A percentile compares a stretch with the other conserved stretches of the same genome.
Evolutionary conservation across 768 basidiomycete genomes (phyloP).

Genomic region (Tricholoma bakamatsutake): DNA sequence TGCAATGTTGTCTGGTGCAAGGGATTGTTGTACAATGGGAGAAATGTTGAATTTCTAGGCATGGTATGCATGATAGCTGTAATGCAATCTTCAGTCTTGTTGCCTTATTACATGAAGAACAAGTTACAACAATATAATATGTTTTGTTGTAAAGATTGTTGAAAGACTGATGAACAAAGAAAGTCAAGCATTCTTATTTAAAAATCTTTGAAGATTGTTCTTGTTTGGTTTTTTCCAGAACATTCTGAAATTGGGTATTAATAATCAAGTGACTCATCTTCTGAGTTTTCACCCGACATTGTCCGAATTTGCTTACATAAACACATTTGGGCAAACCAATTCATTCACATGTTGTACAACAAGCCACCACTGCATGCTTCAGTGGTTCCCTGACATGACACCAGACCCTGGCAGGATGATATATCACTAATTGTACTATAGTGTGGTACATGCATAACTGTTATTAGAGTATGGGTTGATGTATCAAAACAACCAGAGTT

Average conservation of each 20-base stretch:
- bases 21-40: constrained; percentile 3
- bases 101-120: neutral
- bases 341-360: no score
- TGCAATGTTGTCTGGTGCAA: neutral
- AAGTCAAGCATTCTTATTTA: neutral
- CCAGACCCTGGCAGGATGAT: no score
- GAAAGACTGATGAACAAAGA: neutral
- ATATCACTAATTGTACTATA: no score
- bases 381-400: no score
- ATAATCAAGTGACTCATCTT: no score
- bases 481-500: no score
- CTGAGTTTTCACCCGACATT: no score
- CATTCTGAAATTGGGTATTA: neutral
- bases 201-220: neutral
- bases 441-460: no score
- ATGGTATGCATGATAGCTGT: neutral
- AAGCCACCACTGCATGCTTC: no score
- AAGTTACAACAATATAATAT: neutral
- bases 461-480: no score
- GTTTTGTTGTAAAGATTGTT: neutral
- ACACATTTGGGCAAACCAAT: no score
- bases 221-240: constrained; percentile 1
- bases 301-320: no score
- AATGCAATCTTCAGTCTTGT: neutral
- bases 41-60: neutral